A percentile compares a stretch with the other conserved stretches of the same genome.
Conservation (phyloP, 164 flowering plant species). For the Sedum album region DNA sequence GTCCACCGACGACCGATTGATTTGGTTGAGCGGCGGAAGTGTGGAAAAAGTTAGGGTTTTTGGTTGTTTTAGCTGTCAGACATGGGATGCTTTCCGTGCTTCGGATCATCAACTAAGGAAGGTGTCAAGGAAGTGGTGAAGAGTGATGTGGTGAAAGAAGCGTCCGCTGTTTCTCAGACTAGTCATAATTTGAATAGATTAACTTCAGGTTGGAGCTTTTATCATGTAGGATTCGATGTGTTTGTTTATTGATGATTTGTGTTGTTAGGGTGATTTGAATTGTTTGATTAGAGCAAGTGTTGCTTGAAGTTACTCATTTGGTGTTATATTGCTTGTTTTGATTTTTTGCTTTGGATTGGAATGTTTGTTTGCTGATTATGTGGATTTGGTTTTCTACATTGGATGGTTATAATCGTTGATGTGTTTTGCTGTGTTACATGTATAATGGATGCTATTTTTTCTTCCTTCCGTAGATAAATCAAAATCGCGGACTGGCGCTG, state of each 20-base stretch:
- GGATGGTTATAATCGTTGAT: background rate
- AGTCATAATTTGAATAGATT: background rate
- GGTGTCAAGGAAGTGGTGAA: constrained; percentile 32
- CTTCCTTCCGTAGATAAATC: constrained; percentile 39
- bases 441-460: background rate
- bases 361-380: background rate
- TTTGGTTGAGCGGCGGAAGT: background rate
- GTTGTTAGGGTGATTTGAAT: too few relatives aligned
- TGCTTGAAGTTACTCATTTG: too few relatives aligned
- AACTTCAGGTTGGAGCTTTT: background rate
- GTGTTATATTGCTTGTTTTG: too few relatives aligned
- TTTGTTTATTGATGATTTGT: too few relatives aligned
- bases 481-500: constrained; percentile 42
- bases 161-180: background rate
- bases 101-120: constrained; percentile 43
- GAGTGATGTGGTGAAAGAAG: constrained; percentile 48
- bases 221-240: background rate
- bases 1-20: background rate
- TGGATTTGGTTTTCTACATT: background rate
- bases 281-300: too few relatives aligned
- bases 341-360: background rate
- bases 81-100: constrained; percentile 71
- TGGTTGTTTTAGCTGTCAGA: constrained; percentile 19
- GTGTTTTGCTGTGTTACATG: background rate
- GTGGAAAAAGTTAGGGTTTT: constrained; percentile 11